Evolutionary conservation across 805 yeast genomes (phyloP).

Genomic region (Wickerhamomyces chambardii): DNA sequence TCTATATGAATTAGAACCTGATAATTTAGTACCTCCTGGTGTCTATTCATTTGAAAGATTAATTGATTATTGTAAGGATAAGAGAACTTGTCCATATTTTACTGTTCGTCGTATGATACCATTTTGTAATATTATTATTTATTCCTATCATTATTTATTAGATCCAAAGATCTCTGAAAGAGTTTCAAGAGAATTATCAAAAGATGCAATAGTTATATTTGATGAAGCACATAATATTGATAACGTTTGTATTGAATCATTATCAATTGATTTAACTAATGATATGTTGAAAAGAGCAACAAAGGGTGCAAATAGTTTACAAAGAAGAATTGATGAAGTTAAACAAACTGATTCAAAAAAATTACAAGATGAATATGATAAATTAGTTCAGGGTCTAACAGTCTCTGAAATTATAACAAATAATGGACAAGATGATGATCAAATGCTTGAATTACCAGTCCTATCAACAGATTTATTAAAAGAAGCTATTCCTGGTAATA

Average conservation of each 20-base stretch:
- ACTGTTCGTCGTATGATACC: constrained; percentile 98
- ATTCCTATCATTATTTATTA: constrained; percentile 90
- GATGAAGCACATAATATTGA: constrained; percentile 99
- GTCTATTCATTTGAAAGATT: constrained; percentile 90
- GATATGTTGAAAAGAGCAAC: constrained; percentile 83
- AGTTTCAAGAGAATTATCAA: constrained; percentile 85
- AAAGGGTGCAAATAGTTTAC: constrained; percentile 73
- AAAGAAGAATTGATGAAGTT: constrained; percentile 78
- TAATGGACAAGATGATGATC: constrained; percentile 54
- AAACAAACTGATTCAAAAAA: constrained; percentile 75
- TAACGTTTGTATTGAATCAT: constrained; percentile 95
- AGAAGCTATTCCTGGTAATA: constrained; percentile 97
- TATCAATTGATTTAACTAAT: constrained; percentile 86
- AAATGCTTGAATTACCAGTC: constrained; percentile 82
- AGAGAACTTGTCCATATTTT: constrained; percentile 90
- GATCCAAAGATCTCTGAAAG: constrained; percentile 97
- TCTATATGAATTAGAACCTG: constrained; percentile 78
- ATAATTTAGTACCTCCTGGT: constrained; percentile 83
- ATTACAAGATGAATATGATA: constrained; percentile 85
- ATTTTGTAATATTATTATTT: constrained; percentile 86
- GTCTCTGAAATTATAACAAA: constrained; percentile 66
- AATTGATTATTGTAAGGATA: constrained; percentile 64
- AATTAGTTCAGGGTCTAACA: constrained; percentile 81
- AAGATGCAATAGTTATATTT: constrained; percentile 88
- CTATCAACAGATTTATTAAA: constrained; percentile 76